These are phyloP conservation scores for Phytopythium litorale DNA, from an alignment of 352 stramenopile genomes.

Conservation along the genomic window DNA sequence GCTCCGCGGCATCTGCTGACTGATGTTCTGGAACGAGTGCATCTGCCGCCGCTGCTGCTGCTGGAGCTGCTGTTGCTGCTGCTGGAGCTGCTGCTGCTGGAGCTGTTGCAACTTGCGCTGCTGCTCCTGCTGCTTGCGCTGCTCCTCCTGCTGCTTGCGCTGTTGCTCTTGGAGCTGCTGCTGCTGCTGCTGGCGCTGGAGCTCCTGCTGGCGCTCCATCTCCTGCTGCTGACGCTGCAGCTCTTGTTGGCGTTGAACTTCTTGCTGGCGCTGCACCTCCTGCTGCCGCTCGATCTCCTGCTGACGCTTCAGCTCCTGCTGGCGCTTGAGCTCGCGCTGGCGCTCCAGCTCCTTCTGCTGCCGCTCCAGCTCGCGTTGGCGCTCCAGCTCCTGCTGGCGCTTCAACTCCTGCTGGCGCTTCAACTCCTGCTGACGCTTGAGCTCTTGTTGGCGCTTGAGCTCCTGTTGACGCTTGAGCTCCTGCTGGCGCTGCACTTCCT, in stretches of 20 bases:
- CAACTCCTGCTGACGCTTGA: conserved; percentile 11
- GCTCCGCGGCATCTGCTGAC: conserved; percentile 25
- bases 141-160: conserved; percentile 14
- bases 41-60: conserved; percentile 32
- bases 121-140: conserved; percentile 22
- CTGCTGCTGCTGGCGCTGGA: conserved; percentile 18
- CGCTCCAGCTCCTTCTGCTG: conserved; percentile 30
- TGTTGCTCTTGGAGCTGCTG: conserved; percentile 21
- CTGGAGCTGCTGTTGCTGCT: conserved; percentile 12
- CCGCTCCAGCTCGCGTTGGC: conserved; percentile 18
- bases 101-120: conserved; percentile 5
- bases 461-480: conserved; percentile 2
- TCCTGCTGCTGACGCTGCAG: conserved; percentile 10
- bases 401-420: conserved; percentile 12
- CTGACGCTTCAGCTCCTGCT: conserved; percentile 30
- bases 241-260: conserved; percentile 4
- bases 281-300: conserved; percentile 20
- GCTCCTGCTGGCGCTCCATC: conserved; percentile 14
- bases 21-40: conserved; percentile 14
- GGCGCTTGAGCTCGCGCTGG: conserved; percentile 19
- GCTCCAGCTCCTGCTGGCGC: conserved; percentile 7
- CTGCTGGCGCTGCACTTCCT: conserved; percentile 6
- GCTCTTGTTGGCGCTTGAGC: conserved; percentile 12
- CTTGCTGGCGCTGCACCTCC: conserved; percentile 6
- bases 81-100: conserved; percentile 8